These are phyloP conservation scores for Mangifera indica DNA, from an alignment of 345 rosid species.

Conservation along the genomic window DNA sequence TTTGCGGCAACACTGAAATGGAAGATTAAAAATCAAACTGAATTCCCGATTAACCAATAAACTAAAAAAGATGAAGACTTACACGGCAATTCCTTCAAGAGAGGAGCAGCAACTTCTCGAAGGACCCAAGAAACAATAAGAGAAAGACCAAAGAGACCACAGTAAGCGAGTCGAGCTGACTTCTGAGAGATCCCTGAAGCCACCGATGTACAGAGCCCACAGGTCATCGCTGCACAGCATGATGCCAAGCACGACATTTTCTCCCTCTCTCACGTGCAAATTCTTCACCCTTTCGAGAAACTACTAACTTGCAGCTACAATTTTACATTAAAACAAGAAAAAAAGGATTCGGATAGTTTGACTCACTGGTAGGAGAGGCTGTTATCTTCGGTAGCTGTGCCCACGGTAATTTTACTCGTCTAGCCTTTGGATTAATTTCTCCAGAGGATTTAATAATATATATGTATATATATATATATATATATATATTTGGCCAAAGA, in stretches of 20 bases:
- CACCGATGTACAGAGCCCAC: slow-evolving; percentile 90
- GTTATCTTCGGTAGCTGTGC: background rate
- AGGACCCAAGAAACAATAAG: slow-evolving; percentile 87
- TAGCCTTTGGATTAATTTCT: no score
- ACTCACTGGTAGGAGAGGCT: background rate
- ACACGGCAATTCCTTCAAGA: slow-evolving; percentile 78
- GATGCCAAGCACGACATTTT: slow-evolving; percentile 77
- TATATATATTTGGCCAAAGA: no score
- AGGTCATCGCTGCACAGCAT: slow-evolving; percentile 75
- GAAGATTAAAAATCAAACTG: no score
- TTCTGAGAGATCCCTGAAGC: slow-evolving; percentile 77
- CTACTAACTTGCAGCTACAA: background rate
- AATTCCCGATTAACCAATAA: no score
- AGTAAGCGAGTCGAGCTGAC: slow-evolving; percentile 89
- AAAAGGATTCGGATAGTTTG: background rate
- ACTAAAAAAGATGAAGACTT: slow-evolving; percentile 14
- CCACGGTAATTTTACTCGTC: no score
- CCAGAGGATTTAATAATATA: no score
- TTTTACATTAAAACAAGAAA: background rate
- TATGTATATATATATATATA: no score
- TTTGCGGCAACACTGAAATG: no score
- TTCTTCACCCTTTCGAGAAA: no score
- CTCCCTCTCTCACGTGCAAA: background rate
- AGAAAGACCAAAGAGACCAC: slow-evolving; percentile 90
- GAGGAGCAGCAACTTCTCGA: slow-evolving; percentile 76